phyloP scores from a whole-genome alignment of 2,329 filamentous ascomycete genomes.

The Didymella pinodella region DNA sequence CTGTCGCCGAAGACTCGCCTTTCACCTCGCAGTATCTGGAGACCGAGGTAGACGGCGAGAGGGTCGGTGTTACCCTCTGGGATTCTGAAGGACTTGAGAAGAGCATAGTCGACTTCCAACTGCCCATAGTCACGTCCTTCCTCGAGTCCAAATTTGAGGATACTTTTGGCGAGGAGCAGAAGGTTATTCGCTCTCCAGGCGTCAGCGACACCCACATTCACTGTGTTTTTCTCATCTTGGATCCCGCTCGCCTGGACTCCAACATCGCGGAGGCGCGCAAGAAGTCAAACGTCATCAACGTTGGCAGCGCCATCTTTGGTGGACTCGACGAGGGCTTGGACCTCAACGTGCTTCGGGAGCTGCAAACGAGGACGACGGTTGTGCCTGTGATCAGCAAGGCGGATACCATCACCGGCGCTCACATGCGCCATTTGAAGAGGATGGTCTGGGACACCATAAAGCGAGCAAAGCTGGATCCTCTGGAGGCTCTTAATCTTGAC shows the following conservation, averaged over 20 bases:
- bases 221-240: constrained; percentile 89
- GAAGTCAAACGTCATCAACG: constrained; percentile 58
- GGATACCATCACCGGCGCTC: constrained; percentile 92
- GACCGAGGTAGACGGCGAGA: constrained; percentile 91
- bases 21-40: constrained; percentile 92
- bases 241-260: constrained; percentile 83
- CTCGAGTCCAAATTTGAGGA: constrained; percentile 98
- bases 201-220: constrained; percentile 97
- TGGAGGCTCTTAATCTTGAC: constrained; percentile 85
- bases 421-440: constrained; percentile 92
- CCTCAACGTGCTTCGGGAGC: constrained; percentile 83
- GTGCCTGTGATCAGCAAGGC: constrained; percentile 96
- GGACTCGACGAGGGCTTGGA: constrained; percentile 88
- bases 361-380: constrained; percentile 93
- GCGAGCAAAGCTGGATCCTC: constrained; percentile 82
- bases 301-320: constrained; percentile 63
- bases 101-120: constrained; percentile 91
- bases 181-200: constrained; percentile 90
- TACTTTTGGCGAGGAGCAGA: constrained; percentile 96
- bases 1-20: constrained; percentile 57
- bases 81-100: constrained; percentile 95
- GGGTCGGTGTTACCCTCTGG: constrained; percentile 93
- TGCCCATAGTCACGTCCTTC: constrained; percentile 90
- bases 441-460: constrained; percentile 89
- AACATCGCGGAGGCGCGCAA: constrained; percentile 74